Percentiles rank a stretch among this genome's conserved stretches.
phyloP scores from a whole-genome alignment of 129 eudicot species.

The Apium graveolens region DNA sequence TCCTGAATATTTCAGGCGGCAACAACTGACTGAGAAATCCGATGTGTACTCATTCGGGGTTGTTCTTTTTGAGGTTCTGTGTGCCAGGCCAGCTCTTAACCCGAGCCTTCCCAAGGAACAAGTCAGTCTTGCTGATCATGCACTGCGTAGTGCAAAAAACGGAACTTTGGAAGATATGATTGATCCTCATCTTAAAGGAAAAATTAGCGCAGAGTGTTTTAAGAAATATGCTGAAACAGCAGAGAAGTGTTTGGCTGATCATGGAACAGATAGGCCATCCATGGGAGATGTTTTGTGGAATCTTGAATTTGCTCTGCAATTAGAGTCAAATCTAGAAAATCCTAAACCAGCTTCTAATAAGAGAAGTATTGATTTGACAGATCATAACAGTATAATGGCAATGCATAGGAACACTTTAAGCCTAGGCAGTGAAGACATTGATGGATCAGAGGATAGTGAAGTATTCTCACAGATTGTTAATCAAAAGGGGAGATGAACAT shows the following conservation, averaged over 20 bases:
- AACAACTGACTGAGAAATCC: slow-evolving; percentile 3
- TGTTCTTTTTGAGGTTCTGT: slow-evolving; percentile 3
- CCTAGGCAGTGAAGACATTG: not conserved
- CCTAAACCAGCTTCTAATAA: not conserved
- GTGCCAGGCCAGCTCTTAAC: slow-evolving; percentile 5
- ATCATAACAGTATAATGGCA: not conserved
- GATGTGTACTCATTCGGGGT: slow-evolving; percentile 7
- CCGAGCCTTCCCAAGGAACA: not conserved
- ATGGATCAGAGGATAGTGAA: not conserved
- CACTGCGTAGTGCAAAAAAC: not conserved
- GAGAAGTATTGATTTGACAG: not conserved
- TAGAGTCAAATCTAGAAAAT: not conserved
- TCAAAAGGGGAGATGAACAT: not conserved
- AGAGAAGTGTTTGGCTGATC: not conserved
- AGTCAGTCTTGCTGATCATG: slow-evolving; percentile 4
- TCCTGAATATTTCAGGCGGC: slow-evolving; percentile 5
- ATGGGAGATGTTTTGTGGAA: slow-evolving; percentile 8
- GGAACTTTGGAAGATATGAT: not conserved
- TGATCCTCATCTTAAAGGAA: slow-evolving; percentile 4
- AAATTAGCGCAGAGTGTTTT: not conserved
- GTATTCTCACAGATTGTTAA: not conserved
- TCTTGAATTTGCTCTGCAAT: slow-evolving; percentile 1
- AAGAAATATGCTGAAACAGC: slow-evolving; percentile 3
- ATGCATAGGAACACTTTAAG: slow-evolving; percentile 10
- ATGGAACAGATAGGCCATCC: not conserved